These are phyloP conservation scores for Phytophthora litchii DNA, from an alignment of 352 stramenopile species.

Conservation along the genomic window DNA sequence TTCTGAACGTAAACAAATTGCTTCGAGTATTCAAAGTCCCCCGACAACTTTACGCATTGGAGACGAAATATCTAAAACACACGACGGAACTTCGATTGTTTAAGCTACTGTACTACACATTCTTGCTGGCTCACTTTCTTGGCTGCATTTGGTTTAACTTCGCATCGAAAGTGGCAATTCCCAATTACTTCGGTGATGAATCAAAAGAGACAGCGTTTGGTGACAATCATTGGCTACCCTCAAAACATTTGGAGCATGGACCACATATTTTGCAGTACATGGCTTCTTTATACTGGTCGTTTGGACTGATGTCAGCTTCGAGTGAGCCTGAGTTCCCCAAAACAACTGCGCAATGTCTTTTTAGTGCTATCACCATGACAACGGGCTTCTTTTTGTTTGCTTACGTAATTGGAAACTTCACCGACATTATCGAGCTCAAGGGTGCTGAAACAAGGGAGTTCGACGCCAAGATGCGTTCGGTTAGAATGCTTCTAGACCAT, in stretches of 20 bases:
- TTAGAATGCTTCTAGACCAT: slow-evolving; percentile 61
- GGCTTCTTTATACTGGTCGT: slow-evolving; percentile 67
- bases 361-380: slow-evolving; percentile 66
- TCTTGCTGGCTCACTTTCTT: slow-evolving; percentile 59
- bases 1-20: slow-evolving; percentile 72
- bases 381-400: slow-evolving; percentile 72
- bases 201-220: slow-evolving; percentile 32
- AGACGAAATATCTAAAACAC: slow-evolving; percentile 68
- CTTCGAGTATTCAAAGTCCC: slow-evolving; percentile 61
- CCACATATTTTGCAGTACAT: slow-evolving; percentile 53
- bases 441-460: slow-evolving; percentile 73
- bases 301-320: slow-evolving; percentile 69
- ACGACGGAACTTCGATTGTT: slow-evolving; percentile 63
- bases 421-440: slow-evolving; percentile 65
- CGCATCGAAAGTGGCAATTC: slow-evolving; percentile 21
- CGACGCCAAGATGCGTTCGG: slow-evolving; percentile 50
- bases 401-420: slow-evolving; percentile 79
- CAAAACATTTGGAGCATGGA: slow-evolving; percentile 30
- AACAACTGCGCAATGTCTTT: slow-evolving; percentile 52
- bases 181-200: slow-evolving; percentile 1
- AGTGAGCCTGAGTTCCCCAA: slow-evolving; percentile 56
- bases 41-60: slow-evolving; percentile 48
- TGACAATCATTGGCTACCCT: slow-evolving; percentile 42
- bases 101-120: slow-evolving; percentile 76
- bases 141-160: slow-evolving; percentile 76